Base-by-base conservation (phyloP, 1,139 yeast genomes). In the Pichia kudriavzevii region DNA sequence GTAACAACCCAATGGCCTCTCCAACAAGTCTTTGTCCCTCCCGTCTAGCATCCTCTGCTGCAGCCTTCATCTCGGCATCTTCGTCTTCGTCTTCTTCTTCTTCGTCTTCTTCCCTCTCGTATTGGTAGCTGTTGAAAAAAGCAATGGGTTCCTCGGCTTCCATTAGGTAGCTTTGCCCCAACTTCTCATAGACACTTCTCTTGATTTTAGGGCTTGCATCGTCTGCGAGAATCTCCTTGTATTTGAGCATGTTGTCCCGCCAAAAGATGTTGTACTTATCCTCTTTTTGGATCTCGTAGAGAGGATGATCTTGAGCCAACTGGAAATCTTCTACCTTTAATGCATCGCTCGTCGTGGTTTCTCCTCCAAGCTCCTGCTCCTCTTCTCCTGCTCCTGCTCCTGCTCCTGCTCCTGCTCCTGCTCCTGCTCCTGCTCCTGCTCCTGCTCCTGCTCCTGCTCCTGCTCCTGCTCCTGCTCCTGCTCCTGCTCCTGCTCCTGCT, bases 81-180 rank as follows among this genome's bases (percentile, higher is more conserved):
- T 71, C 73, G 21, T 68, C 63, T 12, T 64, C 55, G 26, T 63
- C 64, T 7, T 58, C 58, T 1, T 60, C 68, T n/a, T 66, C 72
- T 7, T 69, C 32, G 1, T 20, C 31, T 4, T 32, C 38, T 12
- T 38, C 45, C 10, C 27, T 72, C 32, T 68, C 82, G 50, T 79
- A 81, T 23, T 66, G 66, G 40, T 77, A 61, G 1, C 73, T 56
- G 14, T 80, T 69, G 53, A 64, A 81, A 2, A 69, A 64, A n/a
- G 59, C 58, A 2, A 77, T 60, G 2, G 82, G 81, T 19, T 57
- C 61, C 53, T 79, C 85, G 1, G 87, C 76, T 46, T 76, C 75
- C 57, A 71, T 72, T 34, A 80, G 59, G 44, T 66, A 71, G 7
- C 78, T 64, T 47, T 77, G 79, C 3, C 88, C 91, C 20, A 78